A percentile compares a stretch with the other conserved stretches of the same genome.
Conservation (phyloP, 768 basidiomycete species). For the Coprinopsis marcescibilis region DNA sequence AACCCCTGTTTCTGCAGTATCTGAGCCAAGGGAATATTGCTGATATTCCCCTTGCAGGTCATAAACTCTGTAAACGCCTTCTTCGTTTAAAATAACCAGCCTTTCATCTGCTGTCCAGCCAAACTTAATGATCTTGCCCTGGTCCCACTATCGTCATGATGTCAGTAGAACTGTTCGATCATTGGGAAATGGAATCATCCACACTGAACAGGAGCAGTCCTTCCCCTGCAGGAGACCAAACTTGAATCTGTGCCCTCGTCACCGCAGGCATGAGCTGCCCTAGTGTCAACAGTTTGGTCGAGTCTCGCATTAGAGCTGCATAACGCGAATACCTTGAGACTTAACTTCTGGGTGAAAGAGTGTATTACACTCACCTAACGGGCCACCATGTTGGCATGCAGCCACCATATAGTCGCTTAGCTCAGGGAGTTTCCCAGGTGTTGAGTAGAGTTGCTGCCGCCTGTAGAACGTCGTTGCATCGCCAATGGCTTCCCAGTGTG, state of each 20-base stretch:
- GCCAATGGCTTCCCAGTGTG: constrained; percentile 88
- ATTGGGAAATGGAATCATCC: constrained; percentile 31
- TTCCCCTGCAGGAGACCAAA: constrained; percentile 84
- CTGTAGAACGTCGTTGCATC: constrained; percentile 85
- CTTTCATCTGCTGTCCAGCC: constrained; percentile 84
- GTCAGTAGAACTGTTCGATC: constrained; percentile 14
- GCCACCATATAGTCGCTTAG: constrained; percentile 75
- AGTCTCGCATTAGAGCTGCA: constrained; percentile 83
- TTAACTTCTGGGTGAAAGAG: not conserved
- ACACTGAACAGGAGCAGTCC: constrained; percentile 66
- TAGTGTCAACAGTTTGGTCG: constrained; percentile 70
- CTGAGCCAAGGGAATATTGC: constrained; percentile 79
- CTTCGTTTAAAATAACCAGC: constrained; percentile 83
- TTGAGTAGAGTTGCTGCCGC: constrained; percentile 77
- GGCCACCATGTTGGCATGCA: constrained; percentile 83
- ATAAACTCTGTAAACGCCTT: constrained; percentile 87
- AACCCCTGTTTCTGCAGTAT: constrained; percentile 77
- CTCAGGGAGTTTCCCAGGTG: constrained; percentile 72
- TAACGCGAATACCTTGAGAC: not conserved
- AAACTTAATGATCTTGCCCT: constrained; percentile 73
- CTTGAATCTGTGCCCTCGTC: constrained; percentile 76
- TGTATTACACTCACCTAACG: constrained; percentile 53
- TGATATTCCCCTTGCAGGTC: constrained; percentile 81
- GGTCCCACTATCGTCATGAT: constrained; percentile 71
- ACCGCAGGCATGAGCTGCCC: constrained; percentile 50